Evolutionary conservation across 768 basidiomycete genomes (phyloP).

Genomic region (Trametopsis cervina): DNA sequence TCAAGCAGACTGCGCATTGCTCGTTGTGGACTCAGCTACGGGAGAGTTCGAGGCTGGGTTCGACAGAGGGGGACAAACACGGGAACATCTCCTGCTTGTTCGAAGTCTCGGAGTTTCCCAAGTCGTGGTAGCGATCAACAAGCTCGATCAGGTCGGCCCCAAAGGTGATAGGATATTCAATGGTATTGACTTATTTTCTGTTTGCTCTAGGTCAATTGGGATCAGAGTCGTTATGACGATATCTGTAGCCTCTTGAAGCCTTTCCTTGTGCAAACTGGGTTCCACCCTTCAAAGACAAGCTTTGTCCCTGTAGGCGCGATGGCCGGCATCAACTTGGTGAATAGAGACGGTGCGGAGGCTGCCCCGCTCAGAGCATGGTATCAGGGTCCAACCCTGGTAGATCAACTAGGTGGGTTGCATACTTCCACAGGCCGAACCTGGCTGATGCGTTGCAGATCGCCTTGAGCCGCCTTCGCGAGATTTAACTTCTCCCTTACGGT

Average conservation of each 20-base stretch:
- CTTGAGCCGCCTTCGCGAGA: conserved; percentile 78
- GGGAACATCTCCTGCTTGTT: conserved; percentile 89
- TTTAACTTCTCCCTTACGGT: conserved; percentile 66
- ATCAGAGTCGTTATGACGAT: conserved; percentile 74
- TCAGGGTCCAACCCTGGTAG: conserved; percentile 74
- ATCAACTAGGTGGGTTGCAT: conserved; percentile 60
- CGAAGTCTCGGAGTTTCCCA: conserved; percentile 89
- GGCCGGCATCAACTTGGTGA: conserved; percentile 77
- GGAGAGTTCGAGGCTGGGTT: conserved; percentile 98
- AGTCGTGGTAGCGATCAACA: conserved; percentile 90
- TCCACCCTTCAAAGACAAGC: conserved; percentile 64
- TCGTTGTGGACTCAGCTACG: conserved; percentile 84
- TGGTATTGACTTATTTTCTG: neutral
- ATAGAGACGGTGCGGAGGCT: conserved; percentile 40
- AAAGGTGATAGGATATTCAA: neutral
- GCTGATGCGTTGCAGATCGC: conserved; percentile 43
- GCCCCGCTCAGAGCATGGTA: conserved; percentile 67
- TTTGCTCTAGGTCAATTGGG: conserved; percentile 73
- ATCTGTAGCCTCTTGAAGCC: conserved; percentile 68
- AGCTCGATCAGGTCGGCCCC: conserved; percentile 74
- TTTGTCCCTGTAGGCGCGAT: conserved; percentile 91
- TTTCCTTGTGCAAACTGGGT: conserved; percentile 87
- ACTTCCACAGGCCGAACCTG: neutral
- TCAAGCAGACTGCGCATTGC: conserved; percentile 90
- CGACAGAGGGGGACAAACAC: conserved; percentile 88